These are phyloP conservation scores for Cercospora zeina DNA, from an alignment of 2,329 filamentous ascomycete genomes.

Conservation along the genomic window DNA sequence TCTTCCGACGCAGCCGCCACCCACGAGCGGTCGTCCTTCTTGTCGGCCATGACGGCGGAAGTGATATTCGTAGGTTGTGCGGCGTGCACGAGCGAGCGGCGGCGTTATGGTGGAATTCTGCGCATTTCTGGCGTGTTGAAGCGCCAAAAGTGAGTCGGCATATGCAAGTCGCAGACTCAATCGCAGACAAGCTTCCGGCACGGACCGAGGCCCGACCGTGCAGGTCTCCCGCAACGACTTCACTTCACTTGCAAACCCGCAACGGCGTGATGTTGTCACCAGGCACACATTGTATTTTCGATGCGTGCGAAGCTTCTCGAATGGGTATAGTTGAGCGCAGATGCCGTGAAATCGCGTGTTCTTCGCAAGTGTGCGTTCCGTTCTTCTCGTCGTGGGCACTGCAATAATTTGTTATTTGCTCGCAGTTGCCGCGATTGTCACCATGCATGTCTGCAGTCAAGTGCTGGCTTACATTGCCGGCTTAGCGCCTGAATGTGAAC, in stretches of 20 bases:
- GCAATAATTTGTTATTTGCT: too few species aligned
- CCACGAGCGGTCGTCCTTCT: slow-evolving; percentile 8
- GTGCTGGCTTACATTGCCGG: too few species aligned
- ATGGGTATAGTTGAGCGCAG: too few species aligned
- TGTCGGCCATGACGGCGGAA: slow-evolving; percentile 25
- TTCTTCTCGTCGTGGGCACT: too few species aligned
- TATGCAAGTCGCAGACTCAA: not conserved
- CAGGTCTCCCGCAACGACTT: slow-evolving; percentile 1
- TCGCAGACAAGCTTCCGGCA: not conserved
- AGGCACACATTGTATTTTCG: not conserved
- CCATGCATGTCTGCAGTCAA: too few species aligned
- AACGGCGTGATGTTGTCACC: not conserved
- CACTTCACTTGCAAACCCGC: not conserved
- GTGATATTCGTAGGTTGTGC: not conserved
- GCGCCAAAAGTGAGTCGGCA: slow-evolving; percentile 7
- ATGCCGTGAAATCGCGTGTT: too few species aligned
- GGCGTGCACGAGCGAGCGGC: slow-evolving; percentile 13
- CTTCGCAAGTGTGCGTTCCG: too few species aligned
- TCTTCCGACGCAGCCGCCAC: slow-evolving; percentile 32
- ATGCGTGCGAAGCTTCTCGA: too few species aligned
- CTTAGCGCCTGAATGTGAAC: too few species aligned
- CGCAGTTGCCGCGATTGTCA: too few species aligned
- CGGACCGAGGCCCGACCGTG: not conserved
- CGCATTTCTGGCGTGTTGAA: slow-evolving; percentile 3
- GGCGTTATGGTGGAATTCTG: slow-evolving; percentile 32